Percentiles rank a stretch among this genome's conserved stretches.
Evolutionary conservation across 768 basidiomycete species (phyloP).

Genomic region (Boletus rex-veris): DNA sequence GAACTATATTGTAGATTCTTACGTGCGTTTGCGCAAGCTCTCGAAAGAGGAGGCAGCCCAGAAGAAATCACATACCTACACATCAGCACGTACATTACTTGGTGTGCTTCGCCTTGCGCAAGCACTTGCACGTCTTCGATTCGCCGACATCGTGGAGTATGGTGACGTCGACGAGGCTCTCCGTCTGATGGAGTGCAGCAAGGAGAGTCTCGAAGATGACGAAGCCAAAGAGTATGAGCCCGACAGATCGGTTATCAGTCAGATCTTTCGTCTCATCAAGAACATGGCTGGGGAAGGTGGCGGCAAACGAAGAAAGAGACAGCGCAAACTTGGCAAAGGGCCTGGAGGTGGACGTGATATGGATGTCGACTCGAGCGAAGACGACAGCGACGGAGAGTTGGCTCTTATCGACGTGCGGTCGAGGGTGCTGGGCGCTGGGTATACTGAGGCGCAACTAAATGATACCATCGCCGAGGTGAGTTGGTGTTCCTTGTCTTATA

Average conservation of each 20-base stretch:
- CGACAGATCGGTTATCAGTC: slow-evolving; percentile 76
- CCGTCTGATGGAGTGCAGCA: slow-evolving; percentile 95
- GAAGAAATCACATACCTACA: slow-evolving; percentile 90
- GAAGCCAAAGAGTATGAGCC: slow-evolving; percentile 63
- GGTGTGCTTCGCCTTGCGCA: slow-evolving; percentile 93
- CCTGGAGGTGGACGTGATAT: slow-evolving; percentile 68
- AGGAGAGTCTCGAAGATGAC: slow-evolving; percentile 84
- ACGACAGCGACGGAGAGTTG: slow-evolving; percentile 67
- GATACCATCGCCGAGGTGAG: slow-evolving; percentile 78
- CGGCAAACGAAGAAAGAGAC: slow-evolving; percentile 38
- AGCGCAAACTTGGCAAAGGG: slow-evolving; percentile 61
- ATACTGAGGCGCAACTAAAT: slow-evolving; percentile 87
- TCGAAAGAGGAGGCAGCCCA: slow-evolving; percentile 87
- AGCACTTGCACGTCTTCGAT: slow-evolving; percentile 89
- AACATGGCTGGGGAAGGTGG: slow-evolving; percentile 61
- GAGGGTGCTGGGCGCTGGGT: slow-evolving; percentile 81
- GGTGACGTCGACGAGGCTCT: slow-evolving; percentile 95
- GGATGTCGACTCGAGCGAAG: slow-evolving; percentile 66
- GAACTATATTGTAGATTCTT: slow-evolving; percentile 90
- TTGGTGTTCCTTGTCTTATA: slow-evolving; percentile 4
- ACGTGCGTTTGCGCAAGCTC: slow-evolving; percentile 90
- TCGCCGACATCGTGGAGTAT: slow-evolving; percentile 73
- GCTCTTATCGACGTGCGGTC: slow-evolving; percentile 86
- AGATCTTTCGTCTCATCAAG: slow-evolving; percentile 90
- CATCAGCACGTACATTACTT: slow-evolving; percentile 92